These are phyloP conservation scores for Purshia tridentata DNA, from an alignment of 306 rosid species.

Conservation along the genomic window DNA sequence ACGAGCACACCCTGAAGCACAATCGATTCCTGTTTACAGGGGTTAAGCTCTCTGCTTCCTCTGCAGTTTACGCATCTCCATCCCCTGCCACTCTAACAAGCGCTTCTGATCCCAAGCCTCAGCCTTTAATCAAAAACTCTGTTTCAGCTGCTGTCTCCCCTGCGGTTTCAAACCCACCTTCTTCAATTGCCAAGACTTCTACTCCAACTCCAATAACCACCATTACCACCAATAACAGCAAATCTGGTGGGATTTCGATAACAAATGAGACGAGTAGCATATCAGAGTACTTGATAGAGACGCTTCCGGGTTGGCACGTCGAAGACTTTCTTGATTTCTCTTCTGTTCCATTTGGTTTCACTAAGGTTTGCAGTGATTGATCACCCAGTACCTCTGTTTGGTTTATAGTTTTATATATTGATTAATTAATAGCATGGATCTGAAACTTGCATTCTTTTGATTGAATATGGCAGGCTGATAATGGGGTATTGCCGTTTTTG, in stretches of 20 bases:
- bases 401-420: neutral
- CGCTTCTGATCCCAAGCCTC: conserved; percentile 25
- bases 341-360: conserved; percentile 45
- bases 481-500: conserved; percentile 23
- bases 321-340: conserved; percentile 80
- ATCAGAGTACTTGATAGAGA: conserved; percentile 84
- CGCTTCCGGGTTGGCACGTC: conserved; percentile 92
- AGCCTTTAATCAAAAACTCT: conserved; percentile 10
- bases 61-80: conserved; percentile 33
- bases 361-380: conserved; percentile 46
- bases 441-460: neutral
- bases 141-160: conserved; percentile 15
- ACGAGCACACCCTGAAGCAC: conserved; percentile 77
- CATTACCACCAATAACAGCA: neutral
- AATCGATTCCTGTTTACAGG: conserved; percentile 77
- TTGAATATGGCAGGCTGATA: conserved; percentile 46
- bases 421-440: neutral
- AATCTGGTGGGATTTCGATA: conserved; percentile 2
- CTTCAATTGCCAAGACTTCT: conserved; percentile 27
- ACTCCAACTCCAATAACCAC: conserved; percentile 17
- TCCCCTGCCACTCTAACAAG: conserved; percentile 3
- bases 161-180: conserved; percentile 29
- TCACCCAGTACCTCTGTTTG: neutral
- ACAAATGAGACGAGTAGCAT: conserved; percentile 47
- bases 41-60: conserved; percentile 52